Percentiles rank a stretch among this genome's conserved stretches.
Conservation (phyloP, 371 early-diverging fungal species). For the Lichtheimia ramosa region DNA sequence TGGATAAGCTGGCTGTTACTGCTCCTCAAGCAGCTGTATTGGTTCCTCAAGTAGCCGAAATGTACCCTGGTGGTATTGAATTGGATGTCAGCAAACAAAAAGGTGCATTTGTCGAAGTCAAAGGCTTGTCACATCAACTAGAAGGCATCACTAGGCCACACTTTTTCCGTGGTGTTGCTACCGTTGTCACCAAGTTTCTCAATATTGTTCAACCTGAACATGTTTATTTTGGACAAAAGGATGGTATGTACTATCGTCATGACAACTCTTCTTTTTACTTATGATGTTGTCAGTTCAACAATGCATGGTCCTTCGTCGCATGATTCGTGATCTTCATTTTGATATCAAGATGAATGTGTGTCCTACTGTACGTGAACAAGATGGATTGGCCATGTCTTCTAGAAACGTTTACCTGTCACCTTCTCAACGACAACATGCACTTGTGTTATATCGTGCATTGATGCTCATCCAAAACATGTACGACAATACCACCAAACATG, state of each 20-base stretch:
- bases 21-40: slow-evolving; percentile 64
- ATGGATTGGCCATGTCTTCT: slow-evolving; percentile 90
- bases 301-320: slow-evolving; percentile 78
- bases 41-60: slow-evolving; percentile 80
- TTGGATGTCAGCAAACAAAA: slow-evolving; percentile 73
- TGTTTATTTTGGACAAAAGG: slow-evolving; percentile 96
- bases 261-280: neutral
- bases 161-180: slow-evolving; percentile 97
- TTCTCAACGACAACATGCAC: slow-evolving; percentile 73
- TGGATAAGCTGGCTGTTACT: slow-evolving; percentile 57
- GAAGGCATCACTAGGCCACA: slow-evolving; percentile 94
- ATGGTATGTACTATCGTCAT: slow-evolving; percentile 47
- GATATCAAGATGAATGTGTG: slow-evolving; percentile 76
- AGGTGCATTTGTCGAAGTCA: slow-evolving; percentile 92
- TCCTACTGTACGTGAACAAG: slow-evolving; percentile 78
- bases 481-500: slow-evolving; percentile 43
- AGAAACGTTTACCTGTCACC: slow-evolving; percentile 85
- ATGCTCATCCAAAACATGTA: slow-evolving; percentile 53
- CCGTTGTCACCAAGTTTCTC: slow-evolving; percentile 92
- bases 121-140: slow-evolving; percentile 85
- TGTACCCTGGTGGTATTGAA: slow-evolving; percentile 92
- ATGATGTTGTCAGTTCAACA: slow-evolving; percentile 70
- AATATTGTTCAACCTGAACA: slow-evolving; percentile 85
- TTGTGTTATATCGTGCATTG: slow-evolving; percentile 77
- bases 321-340: slow-evolving; percentile 85